A percentile compares a stretch with the other conserved stretches of the same genome.
Conservation (phyloP, 352 stramenopile genomes). For the Phytophthora cactorum region DNA sequence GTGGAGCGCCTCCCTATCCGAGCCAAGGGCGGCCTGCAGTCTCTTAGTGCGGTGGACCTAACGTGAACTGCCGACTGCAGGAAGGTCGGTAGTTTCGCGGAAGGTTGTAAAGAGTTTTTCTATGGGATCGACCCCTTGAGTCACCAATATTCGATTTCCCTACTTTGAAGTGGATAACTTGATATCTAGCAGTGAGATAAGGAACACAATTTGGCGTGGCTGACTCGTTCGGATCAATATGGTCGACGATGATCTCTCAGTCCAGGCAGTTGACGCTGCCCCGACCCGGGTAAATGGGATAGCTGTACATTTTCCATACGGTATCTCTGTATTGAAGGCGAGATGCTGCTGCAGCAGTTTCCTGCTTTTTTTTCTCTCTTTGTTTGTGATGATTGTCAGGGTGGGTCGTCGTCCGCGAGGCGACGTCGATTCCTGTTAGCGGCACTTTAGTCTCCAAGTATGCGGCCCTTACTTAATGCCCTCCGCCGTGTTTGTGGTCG, state of each 20-base stretch:
- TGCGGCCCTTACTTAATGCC: conserved; percentile 47
- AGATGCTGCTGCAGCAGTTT: conserved; percentile 4
- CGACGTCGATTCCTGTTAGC: conserved; percentile 11
- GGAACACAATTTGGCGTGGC: conserved; percentile 1
- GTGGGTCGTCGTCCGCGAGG: conserved; percentile 13
- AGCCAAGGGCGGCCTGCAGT: neutral
- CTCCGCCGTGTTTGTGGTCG: conserved; percentile 47
- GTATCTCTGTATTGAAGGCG: conserved; percentile 38
- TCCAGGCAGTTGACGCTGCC: neutral
- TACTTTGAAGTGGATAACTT: conserved; percentile 5
- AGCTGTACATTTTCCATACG: conserved; percentile 35
- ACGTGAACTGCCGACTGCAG: conserved; percentile 7
- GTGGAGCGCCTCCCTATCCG: neutral
- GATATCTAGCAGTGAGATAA: conserved; percentile 2
- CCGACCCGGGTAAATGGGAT: neutral
- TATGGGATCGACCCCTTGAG: conserved; percentile 1
- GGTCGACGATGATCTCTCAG: neutral
- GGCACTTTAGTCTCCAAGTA: conserved; percentile 1
- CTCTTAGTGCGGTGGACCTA: neutral
- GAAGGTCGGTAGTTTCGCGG: conserved; percentile 16
- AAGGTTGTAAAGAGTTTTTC: conserved; percentile 2
- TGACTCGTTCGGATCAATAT: neutral
- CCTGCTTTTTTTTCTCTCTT: conserved; percentile 15
- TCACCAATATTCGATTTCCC: neutral
- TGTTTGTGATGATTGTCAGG: conserved; percentile 14